Base-by-base conservation (phyloP, 257 asterid species). In the Nyctanthes arbortristis region DNA sequence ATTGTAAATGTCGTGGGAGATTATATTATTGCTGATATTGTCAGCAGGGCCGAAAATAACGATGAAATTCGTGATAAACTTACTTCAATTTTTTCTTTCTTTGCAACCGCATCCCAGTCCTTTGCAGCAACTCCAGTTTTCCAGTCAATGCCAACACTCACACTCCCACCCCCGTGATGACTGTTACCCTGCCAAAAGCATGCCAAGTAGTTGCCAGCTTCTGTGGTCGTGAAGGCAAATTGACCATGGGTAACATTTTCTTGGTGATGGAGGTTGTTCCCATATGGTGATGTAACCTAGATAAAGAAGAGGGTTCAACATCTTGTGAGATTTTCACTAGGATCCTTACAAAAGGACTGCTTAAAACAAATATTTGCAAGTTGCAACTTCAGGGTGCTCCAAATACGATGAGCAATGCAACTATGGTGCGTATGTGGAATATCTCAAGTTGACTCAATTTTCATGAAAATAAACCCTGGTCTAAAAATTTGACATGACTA, bases 51-150 rank as follows among this genome's bases (percentile, higher is more conserved):
- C 25, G 20, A 22, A 25, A 66, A 60, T 36, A 60, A 52, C 8
- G 33, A 69, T 11, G 34, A 59, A 12, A 47, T n/a, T 3, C 12
- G 22, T 28, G 37, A 62, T 54, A 39, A 57, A 69, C 79, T 69
- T 79, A 82, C 99, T 82, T 91, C 87, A 12, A 93, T 83, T 67
- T 91, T 86, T 60, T 93, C 97, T 85, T 93, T 93, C 83, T 52
- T 86, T 24, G 99, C 97, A 73, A 93, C 91, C 3, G 96, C 77
- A 8, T 87, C 92, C 94, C 93, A 93, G 75, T 91, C 97, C 79
- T 91, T 89, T 0, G 96, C 75, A 45, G 89, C 86, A 63, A 93
- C 78, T 47, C 98, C 97, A 5, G 74, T 86, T 82, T 76, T 88
- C 96, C 97, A 91, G 72, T 93, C 97, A 39, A 93, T 67, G 60